These are phyloP conservation scores for Pelargonium australe DNA, from an alignment of 441 rosid species.

Conservation along the genomic window DNA sequence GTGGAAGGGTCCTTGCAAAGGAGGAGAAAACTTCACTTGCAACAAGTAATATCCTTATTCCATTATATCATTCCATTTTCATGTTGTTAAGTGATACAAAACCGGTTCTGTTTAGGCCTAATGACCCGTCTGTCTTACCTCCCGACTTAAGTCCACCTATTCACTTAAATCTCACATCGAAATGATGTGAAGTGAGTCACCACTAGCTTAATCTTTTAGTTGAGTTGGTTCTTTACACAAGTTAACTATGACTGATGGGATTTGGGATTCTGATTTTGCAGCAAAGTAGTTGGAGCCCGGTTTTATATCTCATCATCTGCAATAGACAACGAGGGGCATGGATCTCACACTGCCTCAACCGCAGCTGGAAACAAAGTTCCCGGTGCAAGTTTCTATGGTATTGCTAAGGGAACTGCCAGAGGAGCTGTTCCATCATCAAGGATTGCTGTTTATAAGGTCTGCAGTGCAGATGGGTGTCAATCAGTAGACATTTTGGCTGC, in stretches of 20 bases:
- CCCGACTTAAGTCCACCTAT: background rate
- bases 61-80: background rate
- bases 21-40: slow-evolving; percentile 46
- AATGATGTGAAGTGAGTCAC: background rate
- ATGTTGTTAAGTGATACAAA: background rate
- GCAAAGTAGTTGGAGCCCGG: slow-evolving; percentile 24
- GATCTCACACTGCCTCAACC: slow-evolving; percentile 39
- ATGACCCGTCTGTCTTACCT: background rate
- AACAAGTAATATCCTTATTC: slow-evolving; percentile 37
- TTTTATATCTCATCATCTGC: slow-evolving; percentile 23
- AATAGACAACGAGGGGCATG: slow-evolving; percentile 29
- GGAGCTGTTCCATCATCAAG: slow-evolving; percentile 35
- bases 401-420: slow-evolving; percentile 29
- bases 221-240: background rate
- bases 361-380: slow-evolving; percentile 27
- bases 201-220: background rate
- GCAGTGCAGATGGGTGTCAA: slow-evolving; percentile 17
- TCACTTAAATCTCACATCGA: no score
- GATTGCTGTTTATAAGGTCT: slow-evolving; percentile 33
- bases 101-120: no score
- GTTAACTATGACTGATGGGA: no score
- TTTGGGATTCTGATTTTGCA: background rate
- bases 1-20: slow-evolving; percentile 51
- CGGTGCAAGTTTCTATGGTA: slow-evolving; percentile 23
- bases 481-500: slow-evolving; percentile 25